phyloP scores from a whole-genome alignment of 352 stramenopile genomes.

The Pythium sp. region DNA sequence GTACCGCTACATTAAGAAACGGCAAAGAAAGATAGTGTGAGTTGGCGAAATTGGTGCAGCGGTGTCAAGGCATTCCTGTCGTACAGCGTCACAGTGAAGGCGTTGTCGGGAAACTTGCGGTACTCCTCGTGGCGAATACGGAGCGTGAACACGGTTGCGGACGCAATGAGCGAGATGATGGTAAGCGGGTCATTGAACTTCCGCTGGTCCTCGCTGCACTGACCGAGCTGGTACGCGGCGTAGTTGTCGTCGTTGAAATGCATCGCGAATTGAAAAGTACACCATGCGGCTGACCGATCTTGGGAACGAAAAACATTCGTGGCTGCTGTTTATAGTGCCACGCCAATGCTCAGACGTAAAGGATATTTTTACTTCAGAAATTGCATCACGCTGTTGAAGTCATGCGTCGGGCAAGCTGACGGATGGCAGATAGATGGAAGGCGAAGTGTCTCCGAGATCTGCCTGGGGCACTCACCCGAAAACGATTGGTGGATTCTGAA shows the following conservation, averaged over 20 bases:
- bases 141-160: constrained; percentile 21
- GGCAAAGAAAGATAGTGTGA: not conserved
- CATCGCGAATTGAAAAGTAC: not conserved
- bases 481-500: not conserved
- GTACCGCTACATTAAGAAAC: constrained; percentile 12
- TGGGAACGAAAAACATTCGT: not conserved
- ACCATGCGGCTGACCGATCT: not conserved
- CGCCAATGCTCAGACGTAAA: not conserved
- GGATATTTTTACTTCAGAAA: constrained; percentile 6
- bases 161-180: constrained; percentile 25
- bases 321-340: not conserved
- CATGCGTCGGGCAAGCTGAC: not conserved
- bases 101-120: constrained; percentile 33
- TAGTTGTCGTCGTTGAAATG: constrained; percentile 23
- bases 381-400: not conserved
- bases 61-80: not conserved
- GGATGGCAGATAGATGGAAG: too few relatives aligned
- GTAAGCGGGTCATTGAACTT: constrained; percentile 30
- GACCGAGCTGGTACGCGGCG: constrained; percentile 24
- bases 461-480: too few relatives aligned
- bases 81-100: constrained; percentile 31
- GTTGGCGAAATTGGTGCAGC: not conserved
- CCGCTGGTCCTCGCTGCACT: constrained; percentile 26
- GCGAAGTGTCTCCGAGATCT: not conserved
- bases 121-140: constrained; percentile 28